Evolutionary conservation across 345 rosid genomes (phyloP).

Genomic region (Acer yangbiense): DNA sequence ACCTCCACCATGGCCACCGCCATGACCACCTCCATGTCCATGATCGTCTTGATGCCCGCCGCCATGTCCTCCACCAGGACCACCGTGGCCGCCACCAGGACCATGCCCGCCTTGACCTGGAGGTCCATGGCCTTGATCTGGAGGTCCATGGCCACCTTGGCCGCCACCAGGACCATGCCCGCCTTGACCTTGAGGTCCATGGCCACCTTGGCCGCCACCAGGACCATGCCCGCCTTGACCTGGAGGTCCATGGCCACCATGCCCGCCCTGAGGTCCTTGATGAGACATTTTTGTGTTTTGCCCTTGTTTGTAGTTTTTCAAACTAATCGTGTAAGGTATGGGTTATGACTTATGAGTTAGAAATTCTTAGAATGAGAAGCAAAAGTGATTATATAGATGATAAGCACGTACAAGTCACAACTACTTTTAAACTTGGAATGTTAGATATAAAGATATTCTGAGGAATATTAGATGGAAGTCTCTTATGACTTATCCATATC

Average conservation of each 20-base stretch:
- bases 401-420: neutral
- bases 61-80: neutral
- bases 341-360: neutral
- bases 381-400: neutral
- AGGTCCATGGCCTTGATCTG: too few relatives aligned
- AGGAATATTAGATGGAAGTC: too few relatives aligned
- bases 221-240: neutral
- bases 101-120: neutral
- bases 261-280: neutral
- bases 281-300: conserved; percentile 10
- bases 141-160: neutral
- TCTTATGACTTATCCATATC: too few relatives aligned
- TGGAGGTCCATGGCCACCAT: neutral
- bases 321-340: neutral
- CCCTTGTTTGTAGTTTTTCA: neutral
- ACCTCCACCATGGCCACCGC: conserved; percentile 3
- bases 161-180: conserved; percentile 9
- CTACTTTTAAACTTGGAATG: neutral
- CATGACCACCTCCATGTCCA: neutral
- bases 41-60: neutral
- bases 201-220: conserved; percentile 1
- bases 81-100: neutral
- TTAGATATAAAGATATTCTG: neutral
- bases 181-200: neutral
- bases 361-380: neutral